A percentile compares a stretch with the other conserved stretches of the same genome.
Evolutionary conservation across 2,329 filamentous ascomycete genomes (phyloP).

Genomic region (Ramichloridium luteum): DNA sequence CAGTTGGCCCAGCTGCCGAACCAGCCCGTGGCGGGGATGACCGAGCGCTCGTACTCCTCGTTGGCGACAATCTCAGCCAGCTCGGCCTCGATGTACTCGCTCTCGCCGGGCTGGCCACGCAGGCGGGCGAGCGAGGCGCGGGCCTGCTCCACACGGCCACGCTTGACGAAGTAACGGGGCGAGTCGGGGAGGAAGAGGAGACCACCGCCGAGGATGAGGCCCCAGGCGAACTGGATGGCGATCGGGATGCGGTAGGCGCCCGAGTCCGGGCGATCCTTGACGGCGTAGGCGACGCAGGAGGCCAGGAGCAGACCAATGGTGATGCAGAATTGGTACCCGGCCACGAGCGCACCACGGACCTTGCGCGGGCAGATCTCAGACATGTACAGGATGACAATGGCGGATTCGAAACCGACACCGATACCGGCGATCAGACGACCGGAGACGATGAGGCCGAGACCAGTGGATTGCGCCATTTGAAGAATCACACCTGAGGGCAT

Average conservation of each 20-base stretch:
- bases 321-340: constrained; percentile 73
- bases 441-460: constrained; percentile 52
- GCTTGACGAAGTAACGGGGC: constrained; percentile 75
- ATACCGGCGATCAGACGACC: constrained; percentile 66
- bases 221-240: constrained; percentile 67
- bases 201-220: constrained; percentile 58
- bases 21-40: constrained; percentile 54
- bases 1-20: constrained; percentile 56
- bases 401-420: constrained; percentile 70
- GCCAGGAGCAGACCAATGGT: constrained; percentile 62
- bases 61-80: constrained; percentile 80
- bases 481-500: constrained; percentile 40
- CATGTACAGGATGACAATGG: constrained; percentile 78
- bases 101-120: constrained; percentile 61
- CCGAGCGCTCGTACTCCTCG: constrained; percentile 66
- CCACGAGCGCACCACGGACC: constrained; percentile 67
- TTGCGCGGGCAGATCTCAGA: constrained; percentile 50
- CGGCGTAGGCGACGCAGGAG: constrained; percentile 61
- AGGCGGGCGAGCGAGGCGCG: constrained; percentile 51
- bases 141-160: constrained; percentile 55
- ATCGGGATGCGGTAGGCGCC: constrained; percentile 72
- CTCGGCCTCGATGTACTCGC: constrained; percentile 65
- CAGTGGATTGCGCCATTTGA: constrained; percentile 45
- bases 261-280: constrained; percentile 48
- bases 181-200: constrained; percentile 72